These are phyloP conservation scores for Barnettozyma sucrosica DNA, from an alignment of 805 yeast species.

Conservation along the genomic window DNA sequence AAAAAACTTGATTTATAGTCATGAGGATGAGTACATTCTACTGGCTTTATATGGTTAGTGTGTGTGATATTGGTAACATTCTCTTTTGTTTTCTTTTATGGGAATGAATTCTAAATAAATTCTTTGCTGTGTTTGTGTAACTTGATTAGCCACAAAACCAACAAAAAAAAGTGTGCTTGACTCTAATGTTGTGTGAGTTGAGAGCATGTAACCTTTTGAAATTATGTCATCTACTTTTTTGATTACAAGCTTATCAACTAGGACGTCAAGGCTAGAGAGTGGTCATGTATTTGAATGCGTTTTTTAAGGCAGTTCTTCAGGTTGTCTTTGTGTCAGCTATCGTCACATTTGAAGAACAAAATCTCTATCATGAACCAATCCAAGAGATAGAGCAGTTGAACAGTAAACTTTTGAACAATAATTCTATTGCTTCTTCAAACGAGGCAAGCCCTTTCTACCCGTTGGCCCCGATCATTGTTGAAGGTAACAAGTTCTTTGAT, in stretches of 20 bases:
- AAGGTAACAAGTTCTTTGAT: conserved; percentile 74
- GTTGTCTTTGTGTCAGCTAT: not conserved
- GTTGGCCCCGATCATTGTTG: conserved; percentile 47
- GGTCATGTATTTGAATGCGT: not conserved
- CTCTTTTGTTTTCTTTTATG: too few relatives aligned
- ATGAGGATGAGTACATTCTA: too few relatives aligned
- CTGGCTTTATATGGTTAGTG: too few relatives aligned
- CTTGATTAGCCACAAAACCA: not conserved
- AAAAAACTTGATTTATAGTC: not conserved
- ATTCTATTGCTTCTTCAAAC: not conserved
- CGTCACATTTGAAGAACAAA: not conserved
- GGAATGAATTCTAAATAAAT: too few relatives aligned
- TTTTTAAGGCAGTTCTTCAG: not conserved
- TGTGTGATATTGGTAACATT: too few relatives aligned
- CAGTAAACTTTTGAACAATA: not conserved
- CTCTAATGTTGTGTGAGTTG: not conserved
- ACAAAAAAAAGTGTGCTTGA: not conserved
- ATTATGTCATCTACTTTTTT: not conserved
- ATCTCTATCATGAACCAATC: not conserved
- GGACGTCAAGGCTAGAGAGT: not conserved
- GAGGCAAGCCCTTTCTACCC: not conserved
- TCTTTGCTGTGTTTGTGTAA: too few relatives aligned
- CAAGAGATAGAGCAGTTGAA: not conserved
- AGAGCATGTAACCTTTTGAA: too few relatives aligned
- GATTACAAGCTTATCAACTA: not conserved